phyloP scores from a whole-genome alignment of 768 basidiomycete genomes.

The Wakefieldia striispora region DNA sequence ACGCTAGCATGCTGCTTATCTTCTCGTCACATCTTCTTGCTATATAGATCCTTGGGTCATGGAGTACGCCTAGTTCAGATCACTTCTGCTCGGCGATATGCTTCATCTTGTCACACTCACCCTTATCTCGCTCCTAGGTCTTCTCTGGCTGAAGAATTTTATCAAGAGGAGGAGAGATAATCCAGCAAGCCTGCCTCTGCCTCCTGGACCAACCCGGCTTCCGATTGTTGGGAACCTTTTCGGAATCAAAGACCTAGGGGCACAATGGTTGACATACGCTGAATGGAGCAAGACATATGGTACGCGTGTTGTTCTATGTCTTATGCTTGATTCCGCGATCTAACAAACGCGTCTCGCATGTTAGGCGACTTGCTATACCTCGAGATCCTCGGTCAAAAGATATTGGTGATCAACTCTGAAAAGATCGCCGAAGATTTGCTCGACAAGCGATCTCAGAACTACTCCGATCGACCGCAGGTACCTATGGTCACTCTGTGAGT shows the following conservation, averaged over 20 bases:
- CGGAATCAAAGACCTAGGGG: slow-evolving; percentile 39
- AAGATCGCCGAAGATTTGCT: slow-evolving; percentile 25
- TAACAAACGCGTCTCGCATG: not conserved
- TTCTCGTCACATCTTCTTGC: not conserved
- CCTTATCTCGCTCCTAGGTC: not conserved
- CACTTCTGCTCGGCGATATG: not conserved
- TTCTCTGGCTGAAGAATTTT: not conserved
- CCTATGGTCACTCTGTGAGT: slow-evolving; percentile 23
- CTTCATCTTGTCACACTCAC: slow-evolving; percentile 5
- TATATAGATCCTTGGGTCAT: slow-evolving; percentile 1
- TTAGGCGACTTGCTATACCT: slow-evolving; percentile 27
- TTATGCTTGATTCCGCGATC: not conserved
- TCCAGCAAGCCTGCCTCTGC: slow-evolving; percentile 26
- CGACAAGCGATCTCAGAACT: slow-evolving; percentile 28
- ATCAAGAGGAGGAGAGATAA: slow-evolving; percentile 11
- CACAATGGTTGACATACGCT: slow-evolving; percentile 38
- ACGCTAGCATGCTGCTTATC: not conserved
- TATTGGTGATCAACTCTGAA: slow-evolving; percentile 26
- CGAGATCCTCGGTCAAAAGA: slow-evolving; percentile 23
- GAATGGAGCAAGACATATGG: slow-evolving; percentile 44
- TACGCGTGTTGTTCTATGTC: slow-evolving; percentile 12
- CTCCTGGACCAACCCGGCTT: slow-evolving; percentile 43
- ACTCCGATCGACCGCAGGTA: slow-evolving; percentile 26
- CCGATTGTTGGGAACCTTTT: slow-evolving; percentile 45
- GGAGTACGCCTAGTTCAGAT: not conserved